These are phyloP conservation scores for Acanthamoeba triangularis DNA, from an alignment of 208 protist species.

Conservation along the genomic window DNA sequence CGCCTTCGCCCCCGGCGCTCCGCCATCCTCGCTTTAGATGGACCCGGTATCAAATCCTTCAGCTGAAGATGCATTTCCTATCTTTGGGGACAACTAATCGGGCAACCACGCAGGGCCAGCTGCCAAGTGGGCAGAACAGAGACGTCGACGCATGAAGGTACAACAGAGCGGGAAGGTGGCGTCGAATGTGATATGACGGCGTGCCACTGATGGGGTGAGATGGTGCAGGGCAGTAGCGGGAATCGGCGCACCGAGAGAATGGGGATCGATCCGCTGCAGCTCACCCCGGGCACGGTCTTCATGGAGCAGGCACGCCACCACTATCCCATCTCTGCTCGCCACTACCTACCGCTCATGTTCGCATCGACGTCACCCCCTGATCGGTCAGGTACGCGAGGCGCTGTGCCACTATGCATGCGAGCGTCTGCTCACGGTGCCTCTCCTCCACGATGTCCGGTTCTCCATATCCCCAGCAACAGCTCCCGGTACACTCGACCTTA, in stretches of 20 bases:
- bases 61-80: neutral
- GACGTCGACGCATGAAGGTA: slow-evolving; percentile 39
- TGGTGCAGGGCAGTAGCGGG: neutral
- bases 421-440: neutral
- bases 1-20: neutral
- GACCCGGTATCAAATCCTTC: slow-evolving; percentile 4
- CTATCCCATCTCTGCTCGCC: neutral
- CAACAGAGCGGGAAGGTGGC: too few relatives aligned
- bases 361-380: neutral
- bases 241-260: neutral
- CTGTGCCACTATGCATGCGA: slow-evolving; percentile 63
- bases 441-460: neutral
- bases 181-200: too few relatives aligned
- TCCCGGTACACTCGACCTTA: slow-evolving; percentile 15
- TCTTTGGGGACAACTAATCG: neutral
- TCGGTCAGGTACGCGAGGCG: slow-evolving; percentile 17
- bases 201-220: neutral
- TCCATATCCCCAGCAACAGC: slow-evolving; percentile 24
- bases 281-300: slow-evolving; percentile 59
- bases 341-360: neutral
- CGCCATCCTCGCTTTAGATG: slow-evolving; percentile 11
- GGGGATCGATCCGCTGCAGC: slow-evolving; percentile 31
- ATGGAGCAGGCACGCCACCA: slow-evolving; percentile 42
- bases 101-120: neutral
- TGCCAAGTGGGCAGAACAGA: slow-evolving; percentile 69